phyloP scores from a whole-genome alignment of 768 basidiomycete genomes.

The Grammothele lineata region DNA sequence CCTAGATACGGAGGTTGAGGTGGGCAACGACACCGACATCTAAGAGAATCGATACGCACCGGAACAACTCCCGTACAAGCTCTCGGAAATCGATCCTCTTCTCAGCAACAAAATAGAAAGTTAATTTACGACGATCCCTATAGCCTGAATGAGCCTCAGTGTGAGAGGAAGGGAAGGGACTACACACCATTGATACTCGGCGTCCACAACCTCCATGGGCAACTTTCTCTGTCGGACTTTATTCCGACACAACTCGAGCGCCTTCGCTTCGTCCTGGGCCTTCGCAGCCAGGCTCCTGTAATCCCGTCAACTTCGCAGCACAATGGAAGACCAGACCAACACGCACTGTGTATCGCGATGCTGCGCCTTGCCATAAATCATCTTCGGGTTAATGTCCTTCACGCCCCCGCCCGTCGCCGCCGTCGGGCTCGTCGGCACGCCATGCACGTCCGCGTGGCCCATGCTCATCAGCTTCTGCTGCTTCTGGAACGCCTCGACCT shows the following conservation, averaged over 20 bases:
- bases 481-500: slow-evolving; percentile 89
- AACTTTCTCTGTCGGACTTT: slow-evolving; percentile 93
- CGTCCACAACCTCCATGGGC: slow-evolving; percentile 98
- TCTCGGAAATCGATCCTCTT: slow-evolving; percentile 96
- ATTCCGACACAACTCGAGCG: slow-evolving; percentile 83
- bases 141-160: slow-evolving; percentile 28
- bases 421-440: slow-evolving; percentile 49
- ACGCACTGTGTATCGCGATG: slow-evolving; percentile 77
- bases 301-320: slow-evolving; percentile 4
- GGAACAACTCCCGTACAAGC: slow-evolving; percentile 90
- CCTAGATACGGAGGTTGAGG: too few relatives aligned
- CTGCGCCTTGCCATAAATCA: slow-evolving; percentile 88
- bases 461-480: slow-evolving; percentile 51
- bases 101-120: slow-evolving; percentile 96
- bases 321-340: slow-evolving; percentile 1
- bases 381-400: slow-evolving; percentile 96
- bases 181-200: slow-evolving; percentile 94
- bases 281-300: slow-evolving; percentile 73
- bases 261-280: slow-evolving; percentile 87
- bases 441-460: slow-evolving; percentile 26
- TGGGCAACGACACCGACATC: too few relatives aligned
- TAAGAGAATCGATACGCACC: slow-evolving; percentile 59
- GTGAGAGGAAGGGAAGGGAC: too few relatives aligned
- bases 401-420: slow-evolving; percentile 45
- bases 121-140: slow-evolving; percentile 98